Evolutionary conservation across 148 eudicot species (phyloP), one percentile per base, ranked within the genome.

Genomic region (Camellia lanceoleosa): DNA sequence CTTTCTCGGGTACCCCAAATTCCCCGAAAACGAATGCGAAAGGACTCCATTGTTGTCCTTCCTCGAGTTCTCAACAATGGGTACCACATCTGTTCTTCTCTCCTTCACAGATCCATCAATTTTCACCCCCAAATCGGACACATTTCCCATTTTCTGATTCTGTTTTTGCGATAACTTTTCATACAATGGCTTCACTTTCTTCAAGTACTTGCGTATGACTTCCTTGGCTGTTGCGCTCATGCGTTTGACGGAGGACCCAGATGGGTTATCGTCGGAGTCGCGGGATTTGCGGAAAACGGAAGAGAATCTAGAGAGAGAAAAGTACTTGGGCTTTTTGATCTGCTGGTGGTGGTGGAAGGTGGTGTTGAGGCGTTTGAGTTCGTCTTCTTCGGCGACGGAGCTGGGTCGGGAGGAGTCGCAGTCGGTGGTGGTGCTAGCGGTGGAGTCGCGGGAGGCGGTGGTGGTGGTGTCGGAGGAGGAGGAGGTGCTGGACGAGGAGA

Each of bases 181-280:
- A 80, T 95, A 95, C 7, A 93, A 63, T 0, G 98, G 98, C 64
- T 91, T 93, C 14, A 92, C 98, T 79, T 90, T 95, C 49, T 90
- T 95, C 74, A 95, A 20, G 82, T 93, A 95, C 86, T 86, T 95
- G 52, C 93, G 76, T 1, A 95, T 87, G 41, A 90, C 88, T 16
- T 93, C 98, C 72, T 87, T 95, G 1, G 97, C 97, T 0, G 91
- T 85, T 0, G 88, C 60, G 80, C 88, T 90, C 79, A 81, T 68
- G 62, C 88, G 87, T 73, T 84, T 88, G 7, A 69, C 84, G 0
- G 84, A 71, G 13, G 84, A 66, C 5, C 63, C 80, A n/a, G 81
- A 30, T 15, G 55, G 30, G 52, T 3, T 41, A 12, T 16, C 61
- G 46, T 75, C 72, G 7, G 30, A 75, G 14, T 66, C 11, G 52